A percentile compares a stretch with the other conserved stretches of the same genome.
These are phyloP conservation scores for Fusarium chaquense DNA, from an alignment of 2,329 filamentous ascomycete species.

Conservation along the genomic window DNA sequence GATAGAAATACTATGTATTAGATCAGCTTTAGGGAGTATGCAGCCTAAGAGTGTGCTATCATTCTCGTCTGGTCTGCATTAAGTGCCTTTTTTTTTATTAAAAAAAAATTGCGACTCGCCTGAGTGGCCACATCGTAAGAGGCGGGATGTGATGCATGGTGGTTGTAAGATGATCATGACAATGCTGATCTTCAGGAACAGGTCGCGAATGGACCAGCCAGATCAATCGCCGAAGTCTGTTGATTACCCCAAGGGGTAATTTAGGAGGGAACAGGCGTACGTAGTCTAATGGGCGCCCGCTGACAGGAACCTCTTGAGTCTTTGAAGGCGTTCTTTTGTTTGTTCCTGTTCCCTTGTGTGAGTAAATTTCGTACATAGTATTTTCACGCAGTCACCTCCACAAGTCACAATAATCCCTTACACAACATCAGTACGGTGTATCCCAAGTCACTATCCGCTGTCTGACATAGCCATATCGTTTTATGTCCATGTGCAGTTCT, in stretches of 20 bases:
- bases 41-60: too few species aligned
- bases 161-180: conserved; percentile 3
- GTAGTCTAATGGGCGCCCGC: background rate
- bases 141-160: background rate
- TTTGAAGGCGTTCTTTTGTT: conserved; percentile 8
- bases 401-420: background rate
- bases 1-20: too few species aligned
- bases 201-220: conserved; percentile 25
- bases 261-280: background rate
- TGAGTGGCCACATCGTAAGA: conserved; percentile 1
- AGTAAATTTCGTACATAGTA: conserved; percentile 5
- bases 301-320: background rate
- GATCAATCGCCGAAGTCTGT: conserved; percentile 21
- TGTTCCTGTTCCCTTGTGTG: conserved; percentile 4
- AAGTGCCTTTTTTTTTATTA: too few species aligned
- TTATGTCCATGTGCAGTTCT: conserved; percentile 1
- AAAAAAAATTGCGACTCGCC: too few species aligned
- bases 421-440: background rate
- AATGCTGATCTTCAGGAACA: conserved; percentile 22
- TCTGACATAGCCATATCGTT: background rate
- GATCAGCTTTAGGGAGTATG: too few species aligned
- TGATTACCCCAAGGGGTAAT: conserved; percentile 26
- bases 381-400: conserved; percentile 23
- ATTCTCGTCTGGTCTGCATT: too few species aligned
- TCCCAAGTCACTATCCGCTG: background rate